Conservation (phyloP, 257 asterid genomes). For the Primulina huaijiensis region DNA sequence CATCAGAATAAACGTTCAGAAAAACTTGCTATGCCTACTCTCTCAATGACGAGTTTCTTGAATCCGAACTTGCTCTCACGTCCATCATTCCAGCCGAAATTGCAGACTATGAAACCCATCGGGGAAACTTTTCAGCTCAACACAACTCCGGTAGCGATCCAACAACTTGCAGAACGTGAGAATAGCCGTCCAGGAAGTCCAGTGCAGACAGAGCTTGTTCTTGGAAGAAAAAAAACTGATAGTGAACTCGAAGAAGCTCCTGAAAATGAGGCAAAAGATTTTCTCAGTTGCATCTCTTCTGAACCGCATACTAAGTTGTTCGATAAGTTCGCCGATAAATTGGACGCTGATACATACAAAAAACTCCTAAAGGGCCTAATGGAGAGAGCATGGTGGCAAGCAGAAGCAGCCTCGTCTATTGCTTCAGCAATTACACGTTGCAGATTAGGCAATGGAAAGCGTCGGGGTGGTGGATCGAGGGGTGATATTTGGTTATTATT, state of each 20-base stretch:
- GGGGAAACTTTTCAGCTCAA: conserved; percentile 61
- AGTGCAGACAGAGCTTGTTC: conserved; percentile 81
- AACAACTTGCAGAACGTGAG: conserved; percentile 18
- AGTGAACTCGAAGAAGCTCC: conserved; percentile 30
- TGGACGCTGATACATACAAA: conserved; percentile 73
- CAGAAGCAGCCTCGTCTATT: conserved; percentile 70
- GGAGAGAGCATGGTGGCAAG: conserved; percentile 98
- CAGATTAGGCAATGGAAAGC: conserved; percentile 60
- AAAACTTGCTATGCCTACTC: conserved; percentile 35
- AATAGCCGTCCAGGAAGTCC: conserved; percentile 61
- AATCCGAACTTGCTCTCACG: conserved; percentile 50
- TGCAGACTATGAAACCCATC: conserved; percentile 39
- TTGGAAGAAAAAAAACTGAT: conserved; percentile 53
- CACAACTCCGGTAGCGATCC: conserved; percentile 31
- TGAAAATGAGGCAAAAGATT: conserved; percentile 54
- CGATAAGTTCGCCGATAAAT: conserved; percentile 49
- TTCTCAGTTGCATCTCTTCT: conserved; percentile 61
- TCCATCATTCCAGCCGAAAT: conserved; percentile 54
- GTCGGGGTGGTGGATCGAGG: conserved; percentile 52
- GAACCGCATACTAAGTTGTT: conserved; percentile 54
- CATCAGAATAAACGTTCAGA: conserved; percentile 40
- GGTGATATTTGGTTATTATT: conserved; percentile 86
- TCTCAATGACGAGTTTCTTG: conserved; percentile 42
- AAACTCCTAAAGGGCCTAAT: conserved; percentile 77
- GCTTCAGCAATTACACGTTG: conserved; percentile 71